Conservation (phyloP, 1,284 basidiomycete genomes). For the Pyrrhoderma lamaoense region DNA sequence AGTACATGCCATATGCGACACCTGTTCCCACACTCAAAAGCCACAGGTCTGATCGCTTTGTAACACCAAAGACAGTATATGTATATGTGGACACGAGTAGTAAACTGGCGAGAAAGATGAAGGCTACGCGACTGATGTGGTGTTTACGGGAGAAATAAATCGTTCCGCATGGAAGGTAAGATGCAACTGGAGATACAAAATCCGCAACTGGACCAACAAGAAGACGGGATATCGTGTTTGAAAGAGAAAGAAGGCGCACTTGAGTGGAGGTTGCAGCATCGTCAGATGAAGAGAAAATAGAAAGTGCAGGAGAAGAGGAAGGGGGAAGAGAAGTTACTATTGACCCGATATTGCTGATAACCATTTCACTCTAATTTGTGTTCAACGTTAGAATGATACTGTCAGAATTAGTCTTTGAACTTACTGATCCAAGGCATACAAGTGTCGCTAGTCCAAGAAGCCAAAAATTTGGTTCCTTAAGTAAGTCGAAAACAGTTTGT, state of each 20-base stretch:
- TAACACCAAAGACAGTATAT: conserved; percentile 46
- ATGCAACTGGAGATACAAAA: conserved; percentile 52
- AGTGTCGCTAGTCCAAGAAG: conserved; percentile 36
- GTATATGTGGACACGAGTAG: conserved; percentile 43
- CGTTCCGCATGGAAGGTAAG: conserved; percentile 31
- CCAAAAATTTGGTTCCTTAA: conserved; percentile 59
- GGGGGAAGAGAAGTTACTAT: conserved; percentile 59
- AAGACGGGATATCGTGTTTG: conserved; percentile 66
- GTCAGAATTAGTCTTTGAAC: conserved; percentile 24
- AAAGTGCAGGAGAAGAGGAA: conserved; percentile 21
- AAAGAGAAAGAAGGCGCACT: conserved; percentile 60
- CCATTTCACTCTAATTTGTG: conserved; percentile 65
- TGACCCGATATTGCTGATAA: conserved; percentile 71
- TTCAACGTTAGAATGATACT: neutral
- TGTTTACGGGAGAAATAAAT: conserved; percentile 40
- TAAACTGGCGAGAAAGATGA: conserved; percentile 43
- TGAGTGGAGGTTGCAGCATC: conserved; percentile 43
- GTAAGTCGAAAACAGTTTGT: conserved; percentile 36
- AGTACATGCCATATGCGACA: conserved; percentile 57
- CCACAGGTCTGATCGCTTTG: conserved; percentile 47
- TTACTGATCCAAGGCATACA: conserved; percentile 55
- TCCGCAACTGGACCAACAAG: conserved; percentile 64
- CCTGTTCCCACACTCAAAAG: conserved; percentile 58
- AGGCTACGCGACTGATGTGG: conserved; percentile 50
- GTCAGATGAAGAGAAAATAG: conserved; percentile 20